phyloP scores from a whole-genome alignment of 2,329 filamentous ascomycete species.

The Fusarium euwallaceae region DNA sequence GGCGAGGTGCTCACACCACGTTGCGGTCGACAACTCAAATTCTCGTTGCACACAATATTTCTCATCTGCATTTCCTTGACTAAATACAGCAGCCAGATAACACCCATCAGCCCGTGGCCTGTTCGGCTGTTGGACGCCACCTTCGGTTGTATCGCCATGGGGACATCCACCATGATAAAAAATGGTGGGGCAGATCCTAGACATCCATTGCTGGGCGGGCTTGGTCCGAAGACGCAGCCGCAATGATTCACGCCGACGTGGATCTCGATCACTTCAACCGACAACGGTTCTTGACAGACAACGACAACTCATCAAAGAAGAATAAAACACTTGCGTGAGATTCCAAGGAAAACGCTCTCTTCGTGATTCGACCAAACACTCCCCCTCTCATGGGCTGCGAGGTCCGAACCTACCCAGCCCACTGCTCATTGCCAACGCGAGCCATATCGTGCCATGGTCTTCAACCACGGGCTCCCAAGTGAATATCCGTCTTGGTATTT shows the following conservation, averaged over 20 bases:
- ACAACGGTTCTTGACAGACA: slow-evolving; percentile 10
- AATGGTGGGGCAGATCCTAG: slow-evolving; percentile 25
- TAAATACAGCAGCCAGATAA: slow-evolving; percentile 1
- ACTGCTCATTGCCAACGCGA: slow-evolving; percentile 14
- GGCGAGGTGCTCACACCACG: not conserved
- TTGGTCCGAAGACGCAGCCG: slow-evolving; percentile 33
- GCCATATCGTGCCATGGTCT: slow-evolving; percentile 33
- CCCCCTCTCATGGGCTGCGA: slow-evolving; percentile 1
- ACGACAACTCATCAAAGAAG: slow-evolving; percentile 2
- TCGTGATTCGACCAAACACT: slow-evolving; percentile 4
- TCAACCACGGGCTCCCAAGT: slow-evolving; percentile 27
- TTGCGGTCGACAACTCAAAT: not conserved
- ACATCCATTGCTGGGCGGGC: not conserved
- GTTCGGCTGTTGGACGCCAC: not conserved
- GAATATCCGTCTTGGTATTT: slow-evolving; percentile 49
- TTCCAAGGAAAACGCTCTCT: slow-evolving; percentile 14
- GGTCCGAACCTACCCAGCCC: slow-evolving; percentile 5
- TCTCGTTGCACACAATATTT: not conserved
- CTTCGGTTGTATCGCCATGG: not conserved
- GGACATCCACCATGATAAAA: slow-evolving; percentile 10
- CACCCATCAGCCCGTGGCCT: slow-evolving; percentile 1
- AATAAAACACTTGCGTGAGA: slow-evolving; percentile 4
- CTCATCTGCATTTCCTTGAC: not conserved
- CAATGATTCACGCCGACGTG: slow-evolving; percentile 34
- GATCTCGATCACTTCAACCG: slow-evolving; percentile 9